phyloP scores from a whole-genome alignment of 805 yeast genomes.

The Sugiyamaella smithiae region DNA sequence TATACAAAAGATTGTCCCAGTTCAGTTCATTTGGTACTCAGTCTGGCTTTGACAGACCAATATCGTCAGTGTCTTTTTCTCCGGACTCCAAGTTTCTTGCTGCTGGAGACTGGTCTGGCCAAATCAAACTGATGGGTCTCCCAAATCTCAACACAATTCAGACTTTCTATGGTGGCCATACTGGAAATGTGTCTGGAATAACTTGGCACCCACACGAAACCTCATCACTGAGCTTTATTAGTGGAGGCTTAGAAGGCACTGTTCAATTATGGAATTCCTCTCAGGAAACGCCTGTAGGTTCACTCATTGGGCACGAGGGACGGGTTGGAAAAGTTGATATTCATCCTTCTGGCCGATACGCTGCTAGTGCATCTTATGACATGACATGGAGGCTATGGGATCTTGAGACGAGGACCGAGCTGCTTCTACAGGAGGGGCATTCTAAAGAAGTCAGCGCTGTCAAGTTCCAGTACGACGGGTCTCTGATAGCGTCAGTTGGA shows the following conservation, averaged over 20 bases:
- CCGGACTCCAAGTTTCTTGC: slow-evolving; percentile 44
- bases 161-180: slow-evolving; percentile 43
- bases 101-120: slow-evolving; percentile 84
- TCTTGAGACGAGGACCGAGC: slow-evolving; percentile 43
- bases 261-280: slow-evolving; percentile 38
- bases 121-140: slow-evolving; percentile 48
- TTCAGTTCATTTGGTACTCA: slow-evolving; percentile 64
- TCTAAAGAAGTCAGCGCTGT: slow-evolving; percentile 64
- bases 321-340: slow-evolving; percentile 60
- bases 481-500: slow-evolving; percentile 73
- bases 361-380: slow-evolving; percentile 78
- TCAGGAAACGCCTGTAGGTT: slow-evolving; percentile 24
- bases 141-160: slow-evolving; percentile 36
- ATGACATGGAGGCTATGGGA: slow-evolving; percentile 92
- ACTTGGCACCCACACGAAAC: slow-evolving; percentile 53
- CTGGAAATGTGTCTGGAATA: slow-evolving; percentile 67
- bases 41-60: slow-evolving; percentile 63
- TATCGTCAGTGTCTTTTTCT: slow-evolving; percentile 54
- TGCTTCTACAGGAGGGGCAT: slow-evolving; percentile 84
- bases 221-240: slow-evolving; percentile 30
- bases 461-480: slow-evolving; percentile 69
- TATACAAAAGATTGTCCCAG: slow-evolving; percentile 36
- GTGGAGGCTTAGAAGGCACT: slow-evolving; percentile 48
- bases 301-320: slow-evolving; percentile 45
- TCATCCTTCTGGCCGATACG: slow-evolving; percentile 59